Evolutionary conservation across 2,329 filamentous ascomycete genomes (phyloP).

Genomic region (Paecilomyces formosus): DNA sequence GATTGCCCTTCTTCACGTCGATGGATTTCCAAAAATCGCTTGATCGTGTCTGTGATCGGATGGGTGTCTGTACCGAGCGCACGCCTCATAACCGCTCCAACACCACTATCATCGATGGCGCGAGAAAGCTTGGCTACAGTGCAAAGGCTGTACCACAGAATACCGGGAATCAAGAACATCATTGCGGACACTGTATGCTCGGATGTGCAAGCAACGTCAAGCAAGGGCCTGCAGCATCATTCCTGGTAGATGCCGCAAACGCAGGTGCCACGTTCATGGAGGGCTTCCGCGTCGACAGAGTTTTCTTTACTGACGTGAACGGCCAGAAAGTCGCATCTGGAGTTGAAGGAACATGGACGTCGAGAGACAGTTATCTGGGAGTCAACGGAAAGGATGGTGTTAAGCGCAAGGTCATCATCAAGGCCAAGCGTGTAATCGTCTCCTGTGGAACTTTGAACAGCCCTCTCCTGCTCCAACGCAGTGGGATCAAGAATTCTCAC

Average conservation of each 20-base stretch:
- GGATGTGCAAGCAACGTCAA: slow-evolving; percentile 63
- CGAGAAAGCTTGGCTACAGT: slow-evolving; percentile 64
- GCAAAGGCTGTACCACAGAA: slow-evolving; percentile 70
- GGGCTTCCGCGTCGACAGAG: slow-evolving; percentile 64
- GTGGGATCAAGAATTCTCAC: slow-evolving; percentile 71
- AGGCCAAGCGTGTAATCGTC: slow-evolving; percentile 74
- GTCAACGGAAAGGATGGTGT: slow-evolving; percentile 46
- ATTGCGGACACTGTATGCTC: slow-evolving; percentile 60
- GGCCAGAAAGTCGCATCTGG: slow-evolving; percentile 58
- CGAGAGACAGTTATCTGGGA: slow-evolving; percentile 57
- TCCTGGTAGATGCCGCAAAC: slow-evolving; percentile 69
- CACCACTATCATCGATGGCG: slow-evolving; percentile 64
- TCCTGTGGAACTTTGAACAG: slow-evolving; percentile 69
- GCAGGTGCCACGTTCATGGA: slow-evolving; percentile 78
- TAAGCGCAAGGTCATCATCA: slow-evolving; percentile 60
- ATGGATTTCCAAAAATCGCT: slow-evolving; percentile 68
- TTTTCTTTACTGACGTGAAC: slow-evolving; percentile 56
- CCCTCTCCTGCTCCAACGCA: slow-evolving; percentile 68
- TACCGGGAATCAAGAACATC: slow-evolving; percentile 63
- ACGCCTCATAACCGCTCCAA: slow-evolving; percentile 70
- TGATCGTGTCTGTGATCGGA: slow-evolving; percentile 68
- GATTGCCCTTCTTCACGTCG: slow-evolving; percentile 66
- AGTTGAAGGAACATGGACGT: slow-evolving; percentile 67
- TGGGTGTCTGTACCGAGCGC: slow-evolving; percentile 63
- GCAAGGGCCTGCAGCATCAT: slow-evolving; percentile 68